These are phyloP conservation scores for Aspergillus uvarum DNA, from an alignment of 2,329 filamentous ascomycete species.

Conservation along the genomic window DNA sequence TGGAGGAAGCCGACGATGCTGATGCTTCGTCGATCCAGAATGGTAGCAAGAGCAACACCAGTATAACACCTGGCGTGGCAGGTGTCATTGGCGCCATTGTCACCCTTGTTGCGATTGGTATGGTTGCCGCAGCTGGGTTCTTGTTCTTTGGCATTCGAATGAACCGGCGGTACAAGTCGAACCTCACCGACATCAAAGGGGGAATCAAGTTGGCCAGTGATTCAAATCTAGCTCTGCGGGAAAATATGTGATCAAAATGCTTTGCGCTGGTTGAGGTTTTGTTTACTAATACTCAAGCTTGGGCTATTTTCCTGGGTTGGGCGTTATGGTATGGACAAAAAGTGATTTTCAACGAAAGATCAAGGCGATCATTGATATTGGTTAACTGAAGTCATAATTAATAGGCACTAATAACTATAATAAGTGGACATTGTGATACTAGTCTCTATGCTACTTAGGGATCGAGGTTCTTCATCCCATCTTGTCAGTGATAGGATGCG, in stretches of 20 bases:
- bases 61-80: constrained; percentile 47
- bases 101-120: constrained; percentile 47
- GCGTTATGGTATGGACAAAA: not conserved
- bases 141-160: constrained; percentile 50
- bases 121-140: constrained; percentile 42
- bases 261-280: not conserved
- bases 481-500: no score
- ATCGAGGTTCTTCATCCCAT: no score
- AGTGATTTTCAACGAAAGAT: no score
- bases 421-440: no score
- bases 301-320: not conserved
- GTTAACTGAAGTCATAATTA: no score
- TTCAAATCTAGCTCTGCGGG: constrained; percentile 48
- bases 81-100: constrained; percentile 59
- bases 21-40: not conserved
- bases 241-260: not conserved
- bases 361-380: no score
- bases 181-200: constrained; percentile 58
- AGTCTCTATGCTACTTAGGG: no score
- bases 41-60: constrained; percentile 14
- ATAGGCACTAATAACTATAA: no score
- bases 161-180: constrained; percentile 41
- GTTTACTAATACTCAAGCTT: not conserved
- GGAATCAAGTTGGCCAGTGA: constrained; percentile 55
- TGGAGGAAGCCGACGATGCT: constrained; percentile 17